Evolutionary conservation across 2,329 filamentous ascomycete genomes (phyloP).

Genomic region (Pseudogymnoascus sp.): DNA sequence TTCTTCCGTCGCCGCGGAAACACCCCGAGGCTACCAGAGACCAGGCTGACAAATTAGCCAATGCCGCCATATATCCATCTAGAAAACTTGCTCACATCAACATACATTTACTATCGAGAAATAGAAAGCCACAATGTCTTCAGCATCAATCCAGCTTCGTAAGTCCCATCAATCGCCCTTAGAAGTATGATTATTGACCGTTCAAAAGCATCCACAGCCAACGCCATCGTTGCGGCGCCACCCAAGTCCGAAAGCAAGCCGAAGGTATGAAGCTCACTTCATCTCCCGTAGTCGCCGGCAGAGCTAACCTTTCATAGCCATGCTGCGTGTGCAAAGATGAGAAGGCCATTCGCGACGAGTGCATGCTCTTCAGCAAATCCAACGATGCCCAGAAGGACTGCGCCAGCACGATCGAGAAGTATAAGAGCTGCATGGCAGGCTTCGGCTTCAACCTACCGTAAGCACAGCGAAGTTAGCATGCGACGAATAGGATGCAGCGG

Average conservation of each 20-base stretch:
- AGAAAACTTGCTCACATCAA: slow-evolving; percentile 7
- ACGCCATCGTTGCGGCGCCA: slow-evolving; percentile 23
- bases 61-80: slow-evolving; percentile 3
- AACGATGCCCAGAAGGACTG: slow-evolving; percentile 79
- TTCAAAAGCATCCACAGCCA: slow-evolving; percentile 22
- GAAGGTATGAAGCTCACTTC: slow-evolving; percentile 20
- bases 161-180: slow-evolving; percentile 13
- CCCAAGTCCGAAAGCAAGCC: slow-evolving; percentile 22
- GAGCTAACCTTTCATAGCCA: slow-evolving; percentile 49
- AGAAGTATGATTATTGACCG: not conserved
- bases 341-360: slow-evolving; percentile 88
- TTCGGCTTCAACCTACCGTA: slow-evolving; percentile 69
- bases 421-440: slow-evolving; percentile 85
- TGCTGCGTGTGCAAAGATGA: slow-evolving; percentile 98
- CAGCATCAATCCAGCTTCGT: slow-evolving; percentile 24
- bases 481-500: slow-evolving; percentile 1
- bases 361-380: slow-evolving; percentile 92
- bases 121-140: slow-evolving; percentile 22
- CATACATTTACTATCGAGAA: not conserved
- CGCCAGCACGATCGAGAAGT: slow-evolving; percentile 72
- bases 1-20: not conserved
- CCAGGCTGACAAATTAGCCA: slow-evolving; percentile 4
- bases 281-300: not conserved
- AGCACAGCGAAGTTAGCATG: not conserved
- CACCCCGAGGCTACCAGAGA: slow-evolving; percentile 6